Evolutionary conservation across 192 early-diverging fungal genomes (phyloP).

Genomic region (Dissophora globulifera): DNA sequence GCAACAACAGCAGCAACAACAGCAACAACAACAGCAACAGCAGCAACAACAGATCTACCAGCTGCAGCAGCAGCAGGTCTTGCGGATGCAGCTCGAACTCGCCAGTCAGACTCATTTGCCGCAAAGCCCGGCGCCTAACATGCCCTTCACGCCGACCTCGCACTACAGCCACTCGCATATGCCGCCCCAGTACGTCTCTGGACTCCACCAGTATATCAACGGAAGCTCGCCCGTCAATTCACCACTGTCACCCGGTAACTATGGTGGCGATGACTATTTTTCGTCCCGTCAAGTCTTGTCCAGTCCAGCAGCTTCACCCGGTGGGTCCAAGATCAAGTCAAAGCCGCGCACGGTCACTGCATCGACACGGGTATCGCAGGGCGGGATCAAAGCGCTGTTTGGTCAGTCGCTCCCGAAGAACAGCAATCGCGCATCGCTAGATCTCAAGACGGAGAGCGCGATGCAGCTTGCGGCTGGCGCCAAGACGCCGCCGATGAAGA

Average conservation of each 20-base stretch:
- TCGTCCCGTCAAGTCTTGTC: conserved; percentile 15
- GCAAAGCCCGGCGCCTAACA: conserved; percentile 27
- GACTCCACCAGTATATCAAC: conserved; percentile 16
- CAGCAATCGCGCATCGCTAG: conserved; percentile 33
- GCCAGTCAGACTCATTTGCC: conserved; percentile 42
- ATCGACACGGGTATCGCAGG: conserved; percentile 23
- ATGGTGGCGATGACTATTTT: conserved; percentile 48
- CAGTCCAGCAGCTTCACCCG: conserved; percentile 39
- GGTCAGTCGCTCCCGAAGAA: conserved; percentile 29
- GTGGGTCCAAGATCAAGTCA: conserved; percentile 48
- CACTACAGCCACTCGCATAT: conserved; percentile 8
- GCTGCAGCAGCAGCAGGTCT: conserved; percentile 36
- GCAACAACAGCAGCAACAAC: conserved; percentile 21
- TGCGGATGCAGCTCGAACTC: conserved; percentile 31
- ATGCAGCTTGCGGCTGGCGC: not conserved
- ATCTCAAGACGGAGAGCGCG: conserved; percentile 27
- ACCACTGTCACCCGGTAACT: conserved; percentile 41
- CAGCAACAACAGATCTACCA: conserved; percentile 32
- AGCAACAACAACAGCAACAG: conserved; percentile 6
- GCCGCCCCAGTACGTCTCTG: conserved; percentile 26
- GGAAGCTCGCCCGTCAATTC: conserved; percentile 39
- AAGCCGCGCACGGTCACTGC: conserved; percentile 27
- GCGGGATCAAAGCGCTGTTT: conserved; percentile 49
- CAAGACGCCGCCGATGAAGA: conserved; percentile 9
- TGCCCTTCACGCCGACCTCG: conserved; percentile 7